Evolutionary conservation across 1,284 basidiomycete genomes (phyloP), one percentile per base, ranked within the genome.

Genomic region (Cryptococcus neoformans): DNA sequence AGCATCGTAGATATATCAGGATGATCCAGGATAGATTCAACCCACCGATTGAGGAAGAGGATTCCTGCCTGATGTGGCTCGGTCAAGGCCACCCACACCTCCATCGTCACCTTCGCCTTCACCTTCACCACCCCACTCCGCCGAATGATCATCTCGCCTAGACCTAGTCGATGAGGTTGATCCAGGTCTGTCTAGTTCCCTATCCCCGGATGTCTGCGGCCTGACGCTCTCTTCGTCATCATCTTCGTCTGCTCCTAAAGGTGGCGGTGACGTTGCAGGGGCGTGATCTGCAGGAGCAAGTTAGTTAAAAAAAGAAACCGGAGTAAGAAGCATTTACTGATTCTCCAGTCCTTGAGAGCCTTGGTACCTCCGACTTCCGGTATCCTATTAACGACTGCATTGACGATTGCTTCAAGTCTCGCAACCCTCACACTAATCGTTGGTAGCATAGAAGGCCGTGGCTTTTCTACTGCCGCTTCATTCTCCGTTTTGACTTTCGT

Each of bases 361-460:
- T 60, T 65, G 9, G 46, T 47, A 10, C 63, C 60, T 6, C 73
- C 67, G 3, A 76, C 36, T 0, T 68, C 70, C 6, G 60, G 62
- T 10, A 73, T 65, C 12, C 64, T 51, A 47, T 72, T 72, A 38
- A 74, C 58, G 17, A 76, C 57, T 5, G 71, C 72, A 53, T 74
- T 74, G 17, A 76, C 49, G 55, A 76, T 63, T 16, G 62, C 63
- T 56, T 76, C 74, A 9, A 76, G 52, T 51, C 69, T 51, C 8
- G 44, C 52, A 10, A 71, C 65, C 16, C 69, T 60, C 1, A 68
- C 65, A 46, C 62, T 68, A 37, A 73, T 57, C 0, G 69, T 69
- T 10, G 70, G 70, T 16, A 71, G 44, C 55, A 61, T 58, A 4
- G 62, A 55, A 17, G 62, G 59, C 39, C 57, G 53, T n/a, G 57